A percentile compares a stretch with the other conserved stretches of the same genome.
Evolutionary conservation across 2,329 filamentous ascomycete species (phyloP).

Genomic region (Alternaria triticimaculans): DNA sequence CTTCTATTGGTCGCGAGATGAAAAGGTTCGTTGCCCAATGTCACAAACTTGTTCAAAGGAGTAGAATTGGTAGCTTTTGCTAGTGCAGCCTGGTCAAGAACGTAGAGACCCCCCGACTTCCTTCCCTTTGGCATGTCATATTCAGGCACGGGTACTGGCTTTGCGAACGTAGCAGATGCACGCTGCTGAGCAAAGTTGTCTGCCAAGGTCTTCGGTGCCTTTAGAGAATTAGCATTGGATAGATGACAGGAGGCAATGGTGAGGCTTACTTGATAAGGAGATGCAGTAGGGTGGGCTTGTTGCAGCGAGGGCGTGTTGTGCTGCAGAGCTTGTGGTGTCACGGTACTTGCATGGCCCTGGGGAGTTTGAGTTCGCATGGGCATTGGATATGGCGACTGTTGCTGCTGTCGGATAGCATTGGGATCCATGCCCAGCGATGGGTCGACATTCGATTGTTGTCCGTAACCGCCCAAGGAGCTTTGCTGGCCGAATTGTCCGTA

Average conservation of each 20-base stretch:
- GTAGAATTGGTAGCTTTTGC: slow-evolving; percentile 53
- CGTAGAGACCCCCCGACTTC: slow-evolving; percentile 49
- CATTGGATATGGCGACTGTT: slow-evolving; percentile 42
- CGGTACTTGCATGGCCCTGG: slow-evolving; percentile 31
- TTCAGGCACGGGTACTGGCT: slow-evolving; percentile 36
- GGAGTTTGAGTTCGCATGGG: slow-evolving; percentile 30
- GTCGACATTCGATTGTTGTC: slow-evolving; percentile 36
- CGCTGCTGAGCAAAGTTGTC: slow-evolving; percentile 37
- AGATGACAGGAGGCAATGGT: neutral
- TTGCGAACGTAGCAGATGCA: slow-evolving; percentile 17
- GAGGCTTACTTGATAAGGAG: slow-evolving; percentile 41
- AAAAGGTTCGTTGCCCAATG: slow-evolving; percentile 50
- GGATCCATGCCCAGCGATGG: slow-evolving; percentile 35
- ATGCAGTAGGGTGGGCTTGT: slow-evolving; percentile 24
- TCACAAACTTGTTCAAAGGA: slow-evolving; percentile 53
- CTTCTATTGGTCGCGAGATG: slow-evolving; percentile 55
- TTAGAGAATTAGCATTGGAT: slow-evolving; percentile 17
- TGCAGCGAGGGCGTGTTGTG: slow-evolving; percentile 27
- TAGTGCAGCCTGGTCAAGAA: slow-evolving; percentile 51
- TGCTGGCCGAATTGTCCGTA: slow-evolving; percentile 41
- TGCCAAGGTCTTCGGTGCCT: slow-evolving; percentile 37
- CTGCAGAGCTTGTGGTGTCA: slow-evolving; percentile 42
- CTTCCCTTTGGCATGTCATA: slow-evolving; percentile 46
- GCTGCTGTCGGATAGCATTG: slow-evolving; percentile 35
- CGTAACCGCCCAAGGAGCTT: slow-evolving; percentile 28